Evolutionary conservation across 2,329 filamentous ascomycete species (phyloP).

Genomic region (Colletotrichum cordylinicola): DNA sequence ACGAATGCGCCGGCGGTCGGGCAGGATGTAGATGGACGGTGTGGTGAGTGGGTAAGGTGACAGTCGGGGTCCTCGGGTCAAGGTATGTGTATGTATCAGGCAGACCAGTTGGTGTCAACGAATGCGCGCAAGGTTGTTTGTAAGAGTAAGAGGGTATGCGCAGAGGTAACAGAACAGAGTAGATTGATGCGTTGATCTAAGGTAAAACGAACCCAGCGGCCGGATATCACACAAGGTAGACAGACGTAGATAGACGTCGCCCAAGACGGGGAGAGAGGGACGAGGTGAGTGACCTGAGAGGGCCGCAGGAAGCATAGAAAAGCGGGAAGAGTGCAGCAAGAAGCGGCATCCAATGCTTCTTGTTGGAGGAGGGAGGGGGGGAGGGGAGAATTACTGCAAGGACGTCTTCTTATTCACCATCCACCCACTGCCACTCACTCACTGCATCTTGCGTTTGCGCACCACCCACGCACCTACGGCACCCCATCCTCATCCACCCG

Average conservation of each 20-base stretch:
- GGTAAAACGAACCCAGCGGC: background rate
- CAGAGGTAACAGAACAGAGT: background rate
- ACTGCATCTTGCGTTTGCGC: background rate
- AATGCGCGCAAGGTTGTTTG: background rate
- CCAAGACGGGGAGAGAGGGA: background rate
- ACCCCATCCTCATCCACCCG: conserved; percentile 1
- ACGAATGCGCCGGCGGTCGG: conserved; percentile 3
- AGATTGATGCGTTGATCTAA: conserved; percentile 5
- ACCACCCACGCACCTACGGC: background rate
- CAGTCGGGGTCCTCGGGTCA: background rate
- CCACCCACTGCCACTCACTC: background rate
- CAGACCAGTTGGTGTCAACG: background rate
- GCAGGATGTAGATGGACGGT: background rate
- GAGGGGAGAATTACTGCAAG: background rate
- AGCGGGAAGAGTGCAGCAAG: conserved; percentile 15
- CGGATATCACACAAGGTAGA: background rate
- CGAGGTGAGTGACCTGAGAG: conserved; percentile 5
- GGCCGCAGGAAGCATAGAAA: conserved; percentile 1
- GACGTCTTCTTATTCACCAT: background rate
- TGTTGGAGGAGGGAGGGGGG: background rate
- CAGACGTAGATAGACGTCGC: background rate
- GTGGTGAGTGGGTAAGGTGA: background rate
- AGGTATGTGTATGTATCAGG: background rate
- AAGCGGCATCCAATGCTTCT: conserved; percentile 9
- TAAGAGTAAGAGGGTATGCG: background rate